These are phyloP conservation scores for Lichtheimia hyalospora DNA, from an alignment of 371 early-diverging fungal species.

Conservation along the genomic window DNA sequence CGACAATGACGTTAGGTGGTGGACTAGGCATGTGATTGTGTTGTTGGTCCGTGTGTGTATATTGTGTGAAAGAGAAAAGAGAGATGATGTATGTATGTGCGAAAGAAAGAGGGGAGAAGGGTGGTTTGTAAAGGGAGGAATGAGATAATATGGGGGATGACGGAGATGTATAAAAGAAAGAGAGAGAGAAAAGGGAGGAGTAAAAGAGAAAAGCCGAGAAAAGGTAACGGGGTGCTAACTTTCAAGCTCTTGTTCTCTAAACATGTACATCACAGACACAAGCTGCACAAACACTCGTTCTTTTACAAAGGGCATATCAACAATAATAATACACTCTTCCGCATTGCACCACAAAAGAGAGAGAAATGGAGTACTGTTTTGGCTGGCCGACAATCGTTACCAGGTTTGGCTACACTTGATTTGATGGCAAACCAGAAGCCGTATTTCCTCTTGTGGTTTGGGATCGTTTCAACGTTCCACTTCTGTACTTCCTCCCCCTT, in stretches of 20 bases:
- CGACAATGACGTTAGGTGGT: conserved; percentile 14
- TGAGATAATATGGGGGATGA: not conserved
- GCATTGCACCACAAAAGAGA: not conserved
- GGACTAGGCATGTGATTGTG: not conserved
- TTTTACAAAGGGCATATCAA: no score
- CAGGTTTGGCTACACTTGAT: conserved; percentile 9
- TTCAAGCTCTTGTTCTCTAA: not conserved
- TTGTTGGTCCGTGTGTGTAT: no score
- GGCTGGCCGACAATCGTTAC: conserved; percentile 11
- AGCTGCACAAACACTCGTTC: no score
- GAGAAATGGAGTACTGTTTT: not conserved
- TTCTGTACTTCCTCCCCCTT: not conserved
- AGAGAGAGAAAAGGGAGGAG: not conserved
- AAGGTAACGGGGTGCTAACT: not conserved
- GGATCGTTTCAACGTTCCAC: not conserved
- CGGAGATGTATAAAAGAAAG: not conserved
- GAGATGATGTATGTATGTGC: no score
- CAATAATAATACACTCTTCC: not conserved
- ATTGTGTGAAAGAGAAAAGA: not conserved
- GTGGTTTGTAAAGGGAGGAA: not conserved
- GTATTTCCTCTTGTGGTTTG: conserved; percentile 9
- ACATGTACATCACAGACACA: no score
- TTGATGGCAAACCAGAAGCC: conserved; percentile 6
- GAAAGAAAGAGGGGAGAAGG: not conserved
- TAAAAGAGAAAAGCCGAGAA: not conserved